phyloP scores from a whole-genome alignment of 1,284 basidiomycete species.

The Caloboletus firmus region DNA sequence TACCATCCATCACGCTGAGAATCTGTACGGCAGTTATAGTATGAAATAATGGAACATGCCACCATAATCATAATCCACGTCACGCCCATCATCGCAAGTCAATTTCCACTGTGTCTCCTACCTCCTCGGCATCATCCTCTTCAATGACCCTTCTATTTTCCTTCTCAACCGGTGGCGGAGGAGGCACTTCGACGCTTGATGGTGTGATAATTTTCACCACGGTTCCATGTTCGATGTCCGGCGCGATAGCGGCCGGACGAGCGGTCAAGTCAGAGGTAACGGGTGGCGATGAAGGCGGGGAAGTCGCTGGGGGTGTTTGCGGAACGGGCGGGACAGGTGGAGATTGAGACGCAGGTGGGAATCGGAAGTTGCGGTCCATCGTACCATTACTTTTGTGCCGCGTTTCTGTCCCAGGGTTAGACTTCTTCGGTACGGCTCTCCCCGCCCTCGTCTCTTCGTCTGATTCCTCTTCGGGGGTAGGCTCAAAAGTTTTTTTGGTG shows the following conservation, averaged over 20 bases:
- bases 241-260: not conserved
- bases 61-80: not conserved
- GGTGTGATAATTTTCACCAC: slow-evolving; percentile 48
- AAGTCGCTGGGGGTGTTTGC: slow-evolving; percentile 1
- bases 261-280: not conserved
- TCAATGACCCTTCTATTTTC: slow-evolving; percentile 44
- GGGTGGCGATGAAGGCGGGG: slow-evolving; percentile 24
- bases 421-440: slow-evolving; percentile 11
- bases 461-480: slow-evolving; percentile 52
- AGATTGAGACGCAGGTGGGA: slow-evolving; percentile 47
- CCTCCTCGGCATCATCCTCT: slow-evolving; percentile 58
- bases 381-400: slow-evolving; percentile 56
- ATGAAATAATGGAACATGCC: not conserved
- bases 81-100: slow-evolving; percentile 30
- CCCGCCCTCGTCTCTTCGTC: slow-evolving; percentile 28
- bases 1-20: slow-evolving; percentile 1
- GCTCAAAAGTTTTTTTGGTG: slow-evolving; percentile 38
- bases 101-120: slow-evolving; percentile 74
- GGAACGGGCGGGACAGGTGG: slow-evolving; percentile 19
- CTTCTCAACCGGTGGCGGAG: slow-evolving; percentile 75
- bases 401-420: slow-evolving; percentile 19
- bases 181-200: slow-evolving; percentile 69
- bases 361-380: slow-evolving; percentile 78
- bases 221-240: slow-evolving; percentile 23
- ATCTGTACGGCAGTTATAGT: slow-evolving; percentile 2